Evolutionary conservation across 2,329 filamentous ascomycete genomes (phyloP).

Genomic region (Pyrenochaeta sp.): DNA sequence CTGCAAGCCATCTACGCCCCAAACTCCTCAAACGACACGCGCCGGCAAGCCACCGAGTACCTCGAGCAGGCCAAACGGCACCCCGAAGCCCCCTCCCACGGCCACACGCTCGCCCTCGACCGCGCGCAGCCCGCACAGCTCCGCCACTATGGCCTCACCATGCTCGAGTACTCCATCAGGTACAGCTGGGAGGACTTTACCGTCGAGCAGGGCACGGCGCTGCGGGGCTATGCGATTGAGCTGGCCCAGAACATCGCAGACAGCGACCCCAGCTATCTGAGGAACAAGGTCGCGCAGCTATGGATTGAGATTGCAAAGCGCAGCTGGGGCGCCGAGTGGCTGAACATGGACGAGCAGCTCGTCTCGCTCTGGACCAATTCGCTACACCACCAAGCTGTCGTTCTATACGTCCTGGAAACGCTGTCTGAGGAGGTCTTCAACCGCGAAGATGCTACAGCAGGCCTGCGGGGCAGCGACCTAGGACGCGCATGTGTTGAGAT

Average conservation of each 20-base stretch:
- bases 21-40: conserved; percentile 79
- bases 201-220: conserved; percentile 69
- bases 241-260: conserved; percentile 76
- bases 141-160: conserved; percentile 90
- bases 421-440: conserved; percentile 95
- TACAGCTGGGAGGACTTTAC: conserved; percentile 83
- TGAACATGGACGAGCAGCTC: conserved; percentile 88
- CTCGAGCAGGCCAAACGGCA: conserved; percentile 86
- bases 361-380: conserved; percentile 77
- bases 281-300: conserved; percentile 92
- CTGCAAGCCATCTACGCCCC: conserved; percentile 88
- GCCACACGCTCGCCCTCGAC: conserved; percentile 82
- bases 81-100: conserved; percentile 81
- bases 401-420: conserved; percentile 87
- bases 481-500: conserved; percentile 93
- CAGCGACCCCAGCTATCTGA: conserved; percentile 80
- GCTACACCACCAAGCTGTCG: conserved; percentile 79
- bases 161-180: conserved; percentile 88
- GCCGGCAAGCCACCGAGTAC: conserved; percentile 82
- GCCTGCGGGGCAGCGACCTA: conserved; percentile 81
- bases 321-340: conserved; percentile 92
- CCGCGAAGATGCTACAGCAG: conserved; percentile 85
- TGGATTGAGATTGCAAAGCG: conserved; percentile 96
- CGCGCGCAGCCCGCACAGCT: conserved; percentile 79
- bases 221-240: conserved; percentile 80